Evolutionary conservation across 2,329 filamentous ascomycete genomes (phyloP), one percentile per base, ranked within the genome.

Genomic region (Pseudogymnoascus sp.): DNA sequence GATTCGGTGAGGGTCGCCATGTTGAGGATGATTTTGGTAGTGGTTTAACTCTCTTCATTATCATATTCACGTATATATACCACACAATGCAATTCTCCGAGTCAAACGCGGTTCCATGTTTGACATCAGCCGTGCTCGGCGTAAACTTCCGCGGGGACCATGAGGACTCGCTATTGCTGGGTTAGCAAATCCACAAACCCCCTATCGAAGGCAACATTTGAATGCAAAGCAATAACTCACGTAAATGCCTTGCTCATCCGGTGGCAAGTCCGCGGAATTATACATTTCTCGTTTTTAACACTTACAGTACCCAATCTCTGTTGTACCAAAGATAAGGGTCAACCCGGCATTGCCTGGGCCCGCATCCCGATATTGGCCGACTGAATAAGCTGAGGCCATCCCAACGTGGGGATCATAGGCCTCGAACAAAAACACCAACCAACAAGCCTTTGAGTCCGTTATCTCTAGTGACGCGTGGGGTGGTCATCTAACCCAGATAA

Each of bases 251-350:
- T 33, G 48, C 21, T 55, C 48, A 35, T 9, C 29, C 15, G 15
- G 48, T 33, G 48, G 29, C 48, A 55, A 7, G 48, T 55, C 48
- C 48, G 48, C 48, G 48, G 48, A 55, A 33, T 55, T 55, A 55
- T 55, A 55, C 48, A 55, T 13, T 55, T 55, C 48, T 55, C n/a
- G 10, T 55, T 15, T 12, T 55, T 29, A 33, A 13, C 48, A 18
- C 33, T 55, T 55, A 10, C 10, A 33, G 29, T 33, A 8, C 29
- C 29, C 29, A 18, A 13, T 40, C 45, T 15, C 48, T 33, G 48
- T 35, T 21, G 29, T 35, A 35, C 48, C 5, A 55, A 35, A 55
- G 48, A 55, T 33, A 55, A 55, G 29, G 48, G 48, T 55, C 10
- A 35, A 35, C 10, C 48, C 29, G 48, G 27, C 29, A 33, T 33